Evolutionary conservation across 192 early-diverging fungal species (phyloP).

Genomic region (Backusella circina): DNA sequence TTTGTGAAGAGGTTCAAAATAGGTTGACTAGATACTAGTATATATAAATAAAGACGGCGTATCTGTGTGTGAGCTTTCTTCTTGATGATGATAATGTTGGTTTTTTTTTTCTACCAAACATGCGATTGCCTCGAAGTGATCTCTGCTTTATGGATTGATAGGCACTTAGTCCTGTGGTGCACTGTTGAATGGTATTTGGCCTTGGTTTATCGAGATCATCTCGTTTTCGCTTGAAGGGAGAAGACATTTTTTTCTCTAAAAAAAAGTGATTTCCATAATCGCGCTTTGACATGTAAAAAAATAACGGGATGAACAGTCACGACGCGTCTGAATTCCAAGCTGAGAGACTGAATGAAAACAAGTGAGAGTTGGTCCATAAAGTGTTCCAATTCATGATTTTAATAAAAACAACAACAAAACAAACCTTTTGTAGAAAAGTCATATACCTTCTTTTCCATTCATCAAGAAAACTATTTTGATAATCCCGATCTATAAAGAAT

Average conservation of each 20-base stretch:
- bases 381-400: too few relatives aligned
- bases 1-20: background rate
- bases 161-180: background rate
- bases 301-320: background rate
- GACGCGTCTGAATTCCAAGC: background rate
- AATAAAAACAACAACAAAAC: too few relatives aligned
- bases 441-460: background rate
- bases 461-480: background rate
- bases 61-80: background rate
- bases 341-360: background rate
- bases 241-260: background rate
- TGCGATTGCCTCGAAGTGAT: background rate
- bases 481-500: background rate
- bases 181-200: background rate
- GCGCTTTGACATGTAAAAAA: background rate
- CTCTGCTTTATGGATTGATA: background rate
- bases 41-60: background rate
- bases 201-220: background rate
- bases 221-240: background rate
- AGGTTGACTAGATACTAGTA: background rate
- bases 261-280: background rate
- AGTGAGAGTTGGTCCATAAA: too few relatives aligned
- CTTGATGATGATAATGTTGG: too few relatives aligned
- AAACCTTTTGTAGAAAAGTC: too few relatives aligned
- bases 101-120: background rate